A percentile compares a stretch with the other conserved stretches of the same genome.
These are phyloP conservation scores for Aquanectria penicillioides DNA, from an alignment of 2,329 filamentous ascomycete genomes.

Conservation along the genomic window DNA sequence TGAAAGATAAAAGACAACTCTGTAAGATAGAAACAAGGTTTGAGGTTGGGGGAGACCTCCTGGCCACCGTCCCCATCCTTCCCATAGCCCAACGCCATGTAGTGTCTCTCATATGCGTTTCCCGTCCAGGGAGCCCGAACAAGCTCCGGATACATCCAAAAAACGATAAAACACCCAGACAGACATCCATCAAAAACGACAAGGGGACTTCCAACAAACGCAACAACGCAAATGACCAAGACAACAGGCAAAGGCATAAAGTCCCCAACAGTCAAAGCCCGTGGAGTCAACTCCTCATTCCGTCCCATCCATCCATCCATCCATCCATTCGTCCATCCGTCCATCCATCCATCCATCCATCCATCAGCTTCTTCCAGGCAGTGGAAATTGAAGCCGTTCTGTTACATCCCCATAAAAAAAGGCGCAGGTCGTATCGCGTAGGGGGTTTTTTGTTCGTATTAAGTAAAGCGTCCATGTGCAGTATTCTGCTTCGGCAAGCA, in stretches of 20 bases:
- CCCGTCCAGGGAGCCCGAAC: slow-evolving; percentile 22
- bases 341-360: too few relatives aligned
- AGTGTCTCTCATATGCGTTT: slow-evolving; percentile 32
- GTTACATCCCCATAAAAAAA: slow-evolving; percentile 23
- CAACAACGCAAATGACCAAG: neutral
- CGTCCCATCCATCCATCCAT: slow-evolving; percentile 7
- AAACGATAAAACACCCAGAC: slow-evolving; percentile 19
- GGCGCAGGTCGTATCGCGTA: slow-evolving; percentile 30
- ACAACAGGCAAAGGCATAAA: neutral
- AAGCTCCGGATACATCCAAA: slow-evolving; percentile 15
- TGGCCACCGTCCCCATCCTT: slow-evolving; percentile 25
- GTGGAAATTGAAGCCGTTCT: slow-evolving; percentile 22
- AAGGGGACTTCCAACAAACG: neutral
- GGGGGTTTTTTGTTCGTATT: slow-evolving; percentile 28
- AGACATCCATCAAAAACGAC: slow-evolving; percentile 9
- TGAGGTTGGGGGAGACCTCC: slow-evolving; percentile 2
- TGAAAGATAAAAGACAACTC: neutral
- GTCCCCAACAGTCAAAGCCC: slow-evolving; percentile 6
- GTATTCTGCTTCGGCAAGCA: neutral
- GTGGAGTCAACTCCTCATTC: slow-evolving; percentile 17
- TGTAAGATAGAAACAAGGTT: slow-evolving; percentile 21
- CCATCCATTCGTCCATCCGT: neutral
- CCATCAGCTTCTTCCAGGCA: neutral
- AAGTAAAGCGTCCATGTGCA: slow-evolving; percentile 27
- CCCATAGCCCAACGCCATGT: slow-evolving; percentile 39